Percentiles rank a stretch among this genome's conserved stretches.
Evolutionary conservation across 441 rosid genomes (phyloP).

Genomic region (Gossypium schwendimanii): DNA sequence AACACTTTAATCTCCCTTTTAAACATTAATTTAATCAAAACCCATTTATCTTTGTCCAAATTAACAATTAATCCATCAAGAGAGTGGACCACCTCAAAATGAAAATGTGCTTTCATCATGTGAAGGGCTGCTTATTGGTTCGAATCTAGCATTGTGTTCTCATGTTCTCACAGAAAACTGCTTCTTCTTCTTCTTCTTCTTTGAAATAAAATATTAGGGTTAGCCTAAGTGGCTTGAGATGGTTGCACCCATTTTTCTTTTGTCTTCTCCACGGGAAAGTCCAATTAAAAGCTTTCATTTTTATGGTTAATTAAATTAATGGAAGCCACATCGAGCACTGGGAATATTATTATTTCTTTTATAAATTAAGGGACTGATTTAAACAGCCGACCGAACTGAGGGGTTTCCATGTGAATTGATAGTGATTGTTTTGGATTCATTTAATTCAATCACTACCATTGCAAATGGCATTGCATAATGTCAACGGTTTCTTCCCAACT

Average conservation of each 20-base stretch:
- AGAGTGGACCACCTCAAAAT: constrained; percentile 27
- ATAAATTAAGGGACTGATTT: not conserved
- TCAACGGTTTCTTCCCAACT: constrained; percentile 20
- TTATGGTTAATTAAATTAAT: constrained; percentile 19
- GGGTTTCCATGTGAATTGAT: constrained; percentile 46
- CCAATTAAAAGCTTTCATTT: constrained; percentile 20
- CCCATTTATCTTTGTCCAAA: constrained; percentile 16
- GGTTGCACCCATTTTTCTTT: constrained; percentile 19
- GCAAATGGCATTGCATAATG: constrained; percentile 17
- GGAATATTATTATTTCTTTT: constrained; percentile 22
- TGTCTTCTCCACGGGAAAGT: constrained; percentile 15
- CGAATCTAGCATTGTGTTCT: constrained; percentile 32
- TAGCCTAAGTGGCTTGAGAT: constrained; percentile 29
- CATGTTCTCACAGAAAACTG: constrained; percentile 30
- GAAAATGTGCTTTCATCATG: constrained; percentile 24
- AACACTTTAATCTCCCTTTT: not conserved
- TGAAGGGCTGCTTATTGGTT: constrained; percentile 31
- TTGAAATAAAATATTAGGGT: not conserved
- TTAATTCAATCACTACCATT: not conserved
- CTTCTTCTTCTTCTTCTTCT: constrained; percentile 1
- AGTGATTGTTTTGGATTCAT: constrained; percentile 33
- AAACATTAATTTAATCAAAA: constrained; percentile 20
- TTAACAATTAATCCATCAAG: constrained; percentile 11
- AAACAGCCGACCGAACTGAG: constrained; percentile 44
- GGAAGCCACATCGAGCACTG: constrained; percentile 23